Base-by-base conservation (phyloP, 2,329 filamentous ascomycete species). In the Phialophora expanda region DNA sequence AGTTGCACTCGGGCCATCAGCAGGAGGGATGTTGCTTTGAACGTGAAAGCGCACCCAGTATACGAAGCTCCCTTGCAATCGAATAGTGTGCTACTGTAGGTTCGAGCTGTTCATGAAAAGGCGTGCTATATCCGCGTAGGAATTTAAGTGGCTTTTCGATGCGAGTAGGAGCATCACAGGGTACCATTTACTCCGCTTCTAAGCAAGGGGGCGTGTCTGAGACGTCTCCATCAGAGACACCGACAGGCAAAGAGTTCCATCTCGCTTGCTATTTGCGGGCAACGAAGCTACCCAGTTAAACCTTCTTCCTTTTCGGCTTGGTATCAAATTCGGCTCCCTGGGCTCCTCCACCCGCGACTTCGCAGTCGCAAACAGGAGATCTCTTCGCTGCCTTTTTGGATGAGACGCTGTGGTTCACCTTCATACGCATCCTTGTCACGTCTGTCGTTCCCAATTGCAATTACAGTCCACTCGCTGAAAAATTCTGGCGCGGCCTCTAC, bases 391-490 rank as follows among this genome's bases (percentile, higher is more conserved):
- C 48, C 6, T 51, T 9, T n/a, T 14, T 51, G 9, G 3, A 22
- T 11, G 20, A 26, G 22, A 26, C 48, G 22, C 20, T 11, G 20
- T 51, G 20, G 48, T 28, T 14, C 48, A 51, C 48, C 3, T 26
- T 26, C 22, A 51, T 14, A 51, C 48, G 26, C 48, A 9, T 8
- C 22, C 48, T 51, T 28, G 48, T 51, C 48, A 51, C 20, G 48
- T 51, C 24, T 54, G 8, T 61, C 48, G 58, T 54, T 61, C 28
- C 38, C 48, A 44, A 24, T 54, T 44, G 48, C 48, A 61, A n/a
- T 51, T 41, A 6, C 11, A 50, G 34, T 54, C 44, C 28, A 54
- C 46, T 61, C 58, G 48, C 32, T 61, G 11, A 61, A 26, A 32
- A 54, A 30, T 2, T 44, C 38, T 44, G 38, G 17, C 17, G 1